Evolutionary conservation across 306 rosid genomes (phyloP), one percentile per base, ranked within the genome.

Genomic region (Spatholobus suberectus): DNA sequence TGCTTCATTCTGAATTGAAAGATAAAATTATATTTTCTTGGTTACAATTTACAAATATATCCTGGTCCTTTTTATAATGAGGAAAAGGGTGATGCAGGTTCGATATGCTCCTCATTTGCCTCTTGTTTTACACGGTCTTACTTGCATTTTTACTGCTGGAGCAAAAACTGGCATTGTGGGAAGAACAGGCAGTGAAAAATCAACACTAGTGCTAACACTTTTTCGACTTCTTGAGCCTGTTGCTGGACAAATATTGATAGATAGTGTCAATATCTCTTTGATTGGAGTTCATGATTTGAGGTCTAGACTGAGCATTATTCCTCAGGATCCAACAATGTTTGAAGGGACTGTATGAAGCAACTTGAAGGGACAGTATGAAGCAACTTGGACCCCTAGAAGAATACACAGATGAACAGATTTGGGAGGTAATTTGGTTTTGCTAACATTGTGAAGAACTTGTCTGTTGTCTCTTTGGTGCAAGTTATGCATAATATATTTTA

Each of bases 91-190:
- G 70, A 51, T 79, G 6, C 35, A 91, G 91, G 93, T 91, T 54
- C 90, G 92, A 85, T 92, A 90, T 78, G 94, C 92, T 34, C 91
- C 91, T 7, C 94, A 90, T n/a, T 71, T 90, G 87, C 96, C 94
- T 7, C 89, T 92, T 47, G 90, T 92, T 81, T 84, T 92, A 81
- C 82, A 85, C 38, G 92, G 69, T 62, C 69, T 62, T 29, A 62
- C 69, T 29, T 62, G 69, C 69, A 62, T 41, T 62, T 62, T 62
- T 5, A 4, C 69, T 0, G 94, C 90, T 52, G 94, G 91, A 66
- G 43, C 23, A 65, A 65, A 65, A 65, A 65, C 70, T 65, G 70
- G 70, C 70, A 32, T 65, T 65, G 70, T 32, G 24, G 44, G 70
- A 65, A 65, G 70, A 34, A 65, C 70, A 14, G 70, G 70, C 34